Evolutionary conservation across 768 basidiomycete genomes (phyloP).

Genomic region (Boletus bicolor): DNA sequence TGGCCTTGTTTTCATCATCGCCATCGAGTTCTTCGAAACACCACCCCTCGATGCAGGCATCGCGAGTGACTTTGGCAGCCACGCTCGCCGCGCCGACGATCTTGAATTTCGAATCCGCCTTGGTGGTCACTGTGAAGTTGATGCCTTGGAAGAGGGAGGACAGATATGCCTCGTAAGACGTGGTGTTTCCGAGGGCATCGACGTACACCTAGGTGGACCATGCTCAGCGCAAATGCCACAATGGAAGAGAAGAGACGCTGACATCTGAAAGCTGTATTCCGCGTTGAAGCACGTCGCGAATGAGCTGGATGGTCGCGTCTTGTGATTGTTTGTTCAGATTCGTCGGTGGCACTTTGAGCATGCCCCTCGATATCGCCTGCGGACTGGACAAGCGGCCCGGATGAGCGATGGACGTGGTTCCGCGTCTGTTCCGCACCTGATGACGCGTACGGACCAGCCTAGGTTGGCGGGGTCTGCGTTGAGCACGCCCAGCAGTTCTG

Average conservation of each 20-base stretch:
- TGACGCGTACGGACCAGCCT: constrained; percentile 79
- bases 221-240: neutral
- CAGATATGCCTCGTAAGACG: constrained; percentile 81
- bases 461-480: constrained; percentile 68
- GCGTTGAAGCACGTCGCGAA: constrained; percentile 76
- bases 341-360: constrained; percentile 78
- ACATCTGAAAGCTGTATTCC: constrained; percentile 83
- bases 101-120: constrained; percentile 95
- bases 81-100: constrained; percentile 97
- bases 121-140: constrained; percentile 82
- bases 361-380: constrained; percentile 85
- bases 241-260: constrained; percentile 5
- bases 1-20: constrained; percentile 1
- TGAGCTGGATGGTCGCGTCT: constrained; percentile 86
- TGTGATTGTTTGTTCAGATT: constrained; percentile 89
- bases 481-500: constrained; percentile 61
- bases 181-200: constrained; percentile 88
- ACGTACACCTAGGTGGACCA: constrained; percentile 70
- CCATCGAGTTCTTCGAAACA: constrained; percentile 60
- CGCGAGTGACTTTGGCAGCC: constrained; percentile 96
- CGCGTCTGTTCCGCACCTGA: constrained; percentile 43
- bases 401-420: constrained; percentile 1
- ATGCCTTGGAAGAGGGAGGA: constrained; percentile 80
- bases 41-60: constrained; percentile 88
- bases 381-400: constrained; percentile 50